Percentiles rank a stretch among this genome's conserved stretches.
Evolutionary conservation across 2,329 filamentous ascomycete genomes (phyloP).

Genomic region (Calonectria multiphialidica): DNA sequence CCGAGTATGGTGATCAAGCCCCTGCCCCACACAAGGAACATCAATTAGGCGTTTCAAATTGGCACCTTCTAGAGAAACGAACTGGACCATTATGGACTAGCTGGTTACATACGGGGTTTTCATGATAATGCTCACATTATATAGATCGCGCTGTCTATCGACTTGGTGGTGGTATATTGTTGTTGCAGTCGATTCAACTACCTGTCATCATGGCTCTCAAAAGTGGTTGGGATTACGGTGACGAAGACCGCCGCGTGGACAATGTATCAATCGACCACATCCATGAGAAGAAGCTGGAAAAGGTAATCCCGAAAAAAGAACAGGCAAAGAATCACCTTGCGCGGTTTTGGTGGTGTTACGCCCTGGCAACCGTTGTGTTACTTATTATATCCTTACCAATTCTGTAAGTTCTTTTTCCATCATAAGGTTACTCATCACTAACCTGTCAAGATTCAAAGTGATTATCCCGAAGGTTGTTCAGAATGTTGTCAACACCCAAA

Average conservation of each 20-base stretch:
- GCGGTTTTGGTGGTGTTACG: constrained; percentile 59
- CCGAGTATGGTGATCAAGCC: not conserved
- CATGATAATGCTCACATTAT: not conserved
- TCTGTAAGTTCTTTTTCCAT: constrained; percentile 51
- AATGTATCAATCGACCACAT: constrained; percentile 25
- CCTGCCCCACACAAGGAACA: not conserved
- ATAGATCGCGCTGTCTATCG: not conserved
- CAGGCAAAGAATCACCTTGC: constrained; percentile 55
- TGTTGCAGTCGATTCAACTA: not conserved
- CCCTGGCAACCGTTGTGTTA: constrained; percentile 54
- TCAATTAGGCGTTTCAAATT: not conserved
- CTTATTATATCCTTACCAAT: constrained; percentile 59
- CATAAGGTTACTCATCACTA: no score
- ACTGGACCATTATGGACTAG: not conserved
- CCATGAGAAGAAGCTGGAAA: constrained; percentile 23
- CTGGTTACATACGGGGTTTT: not conserved
- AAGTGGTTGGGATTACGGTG: constrained; percentile 1
- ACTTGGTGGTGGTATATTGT: not conserved
- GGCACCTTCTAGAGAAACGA: not conserved
- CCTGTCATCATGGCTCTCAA: not conserved
- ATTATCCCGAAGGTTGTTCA: no score
- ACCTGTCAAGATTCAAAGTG: no score
- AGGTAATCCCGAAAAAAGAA: constrained; percentile 44
- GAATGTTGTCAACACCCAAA: no score
- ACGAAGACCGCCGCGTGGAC: not conserved